Conservation (phyloP, 495 filamentous ascomycete genomes). For the Penicillium diatomitis region DNA sequence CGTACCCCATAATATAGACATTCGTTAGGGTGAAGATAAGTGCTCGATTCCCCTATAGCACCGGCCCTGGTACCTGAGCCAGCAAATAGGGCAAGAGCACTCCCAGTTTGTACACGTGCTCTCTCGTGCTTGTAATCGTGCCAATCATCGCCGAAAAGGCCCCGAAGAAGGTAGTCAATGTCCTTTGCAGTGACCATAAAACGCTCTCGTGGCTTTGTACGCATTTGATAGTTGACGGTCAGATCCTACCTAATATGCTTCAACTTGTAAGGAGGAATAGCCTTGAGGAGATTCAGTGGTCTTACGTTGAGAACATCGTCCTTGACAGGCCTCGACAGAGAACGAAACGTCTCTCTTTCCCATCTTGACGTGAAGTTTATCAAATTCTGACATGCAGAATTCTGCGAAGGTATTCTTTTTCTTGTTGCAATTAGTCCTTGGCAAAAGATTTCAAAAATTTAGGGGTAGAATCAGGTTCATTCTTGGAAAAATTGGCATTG, state of each 20-base stretch:
- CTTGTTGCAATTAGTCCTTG: conserved; percentile 4
- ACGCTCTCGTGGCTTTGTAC: conserved; percentile 10
- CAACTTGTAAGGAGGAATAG: conserved; percentile 3
- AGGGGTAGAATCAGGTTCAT: conserved; percentile 2
- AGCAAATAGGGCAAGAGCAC: no score
- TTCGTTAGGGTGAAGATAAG: no score
- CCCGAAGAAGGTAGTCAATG: conserved; percentile 11
- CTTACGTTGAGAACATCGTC: background rate
- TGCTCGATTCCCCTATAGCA: no score
- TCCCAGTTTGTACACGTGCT: no score
- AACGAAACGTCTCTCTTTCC: conserved; percentile 6
- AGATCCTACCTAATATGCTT: conserved; percentile 11
- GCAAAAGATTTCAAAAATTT: conserved; percentile 6
- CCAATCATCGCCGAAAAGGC: conserved; percentile 9
- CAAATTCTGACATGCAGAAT: conserved; percentile 3
- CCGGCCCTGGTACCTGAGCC: no score
- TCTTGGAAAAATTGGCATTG: conserved; percentile 1
- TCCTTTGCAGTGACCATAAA: conserved; percentile 12
- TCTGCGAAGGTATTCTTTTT: conserved; percentile 1
- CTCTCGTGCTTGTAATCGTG: background rate
- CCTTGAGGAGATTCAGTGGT: background rate
- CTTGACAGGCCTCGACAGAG: background rate
- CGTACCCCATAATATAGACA: no score
- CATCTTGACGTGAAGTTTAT: conserved; percentile 4
- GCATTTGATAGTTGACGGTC: conserved; percentile 8